Evolutionary conservation across 2,329 filamentous ascomycete genomes (phyloP), one percentile per base, ranked within the genome.

Genomic region (Celoporthe dispersa): DNA sequence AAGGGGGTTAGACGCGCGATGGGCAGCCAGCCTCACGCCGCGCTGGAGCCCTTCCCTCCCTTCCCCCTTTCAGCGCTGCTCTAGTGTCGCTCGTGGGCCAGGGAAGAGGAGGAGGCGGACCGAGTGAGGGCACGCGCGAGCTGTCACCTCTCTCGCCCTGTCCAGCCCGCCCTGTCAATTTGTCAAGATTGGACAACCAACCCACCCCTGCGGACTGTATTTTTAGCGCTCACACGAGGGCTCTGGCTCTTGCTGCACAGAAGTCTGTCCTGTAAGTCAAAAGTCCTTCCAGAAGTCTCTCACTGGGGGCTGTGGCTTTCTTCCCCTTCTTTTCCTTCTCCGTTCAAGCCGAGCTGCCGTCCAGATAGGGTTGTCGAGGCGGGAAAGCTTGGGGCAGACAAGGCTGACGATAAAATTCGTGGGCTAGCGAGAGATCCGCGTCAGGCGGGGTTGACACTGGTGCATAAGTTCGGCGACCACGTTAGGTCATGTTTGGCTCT

Each of bases 241-340:
- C 39, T 22, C 14, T 25, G 8, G 35, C 3, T 16, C 25, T 39
- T 44, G 1, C 19, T 16, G 2, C 31, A 37, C 28, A 57, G 39
- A 51, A 44, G 37, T 48, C 25, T 14, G 53, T 25, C 16, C 25
- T 8, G 51, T n/a, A 7, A 39, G 16, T 51, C 39, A 37, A 55
- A 63, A 19, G 44, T 68, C 41, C 44, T 68, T 63, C 66, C n/a
- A 55, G 41, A 67, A 67, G 41, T 67, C 25, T 55, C 44, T 51
- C 55, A 22, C 44, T 44, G 41, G 7, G 51, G n/a, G 16, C 33
- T 35, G 44, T 55, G 59, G 66, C 44, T 55, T 14, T 31, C 48
- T n/a, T 14, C 41, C 41, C 19, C 37, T 14, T 9, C 37, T n/a
- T n/a, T n/a, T n/a, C n/a, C 37, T 22, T 22, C 41, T 19, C 41